Percentiles rank a stretch among this genome's conserved stretches.
Evolutionary conservation across 2,329 filamentous ascomycete genomes (phyloP).

Genomic region (Colletotrichum horii): DNA sequence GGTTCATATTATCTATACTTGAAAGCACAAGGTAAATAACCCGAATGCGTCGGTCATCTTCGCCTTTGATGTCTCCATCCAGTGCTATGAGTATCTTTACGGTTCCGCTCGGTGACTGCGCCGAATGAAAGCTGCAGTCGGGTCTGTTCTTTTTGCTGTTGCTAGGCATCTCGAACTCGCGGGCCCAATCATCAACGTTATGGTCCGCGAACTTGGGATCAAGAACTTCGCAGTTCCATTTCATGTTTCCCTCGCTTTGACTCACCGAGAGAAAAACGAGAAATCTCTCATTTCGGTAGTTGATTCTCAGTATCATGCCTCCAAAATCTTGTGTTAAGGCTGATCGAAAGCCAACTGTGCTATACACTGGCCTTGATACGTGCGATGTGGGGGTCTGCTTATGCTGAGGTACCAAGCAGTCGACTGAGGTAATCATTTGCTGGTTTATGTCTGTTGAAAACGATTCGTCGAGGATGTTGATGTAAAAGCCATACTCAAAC

Average conservation of each 20-base stretch:
- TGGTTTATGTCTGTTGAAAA: not conserved
- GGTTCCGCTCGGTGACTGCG: not conserved
- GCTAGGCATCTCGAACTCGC: not conserved
- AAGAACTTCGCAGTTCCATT: conserved; percentile 8
- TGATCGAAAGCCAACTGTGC: conserved; percentile 7
- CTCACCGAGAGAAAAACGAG: not conserved
- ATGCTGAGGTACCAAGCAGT: conserved; percentile 15
- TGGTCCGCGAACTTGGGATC: not conserved
- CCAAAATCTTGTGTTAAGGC: not conserved
- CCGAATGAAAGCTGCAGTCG: not conserved
- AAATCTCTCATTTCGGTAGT: not conserved
- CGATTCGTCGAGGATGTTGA: not conserved
- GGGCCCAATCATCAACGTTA: not conserved
- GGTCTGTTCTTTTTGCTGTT: not conserved
- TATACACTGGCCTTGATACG: conserved; percentile 1
- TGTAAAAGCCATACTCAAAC: conserved; percentile 7
- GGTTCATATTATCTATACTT: not conserved
- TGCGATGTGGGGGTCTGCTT: conserved; percentile 8
- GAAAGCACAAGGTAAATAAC: not conserved
- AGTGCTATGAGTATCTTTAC: not conserved
- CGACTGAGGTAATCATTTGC: not conserved
- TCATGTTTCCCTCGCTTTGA: not conserved
- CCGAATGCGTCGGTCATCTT: conserved; percentile 18
- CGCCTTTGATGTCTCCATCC: not conserved
- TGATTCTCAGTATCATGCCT: not conserved